Conservation (phyloP, 768 basidiomycete genomes). For the Rhodotorula graminis region DNA sequence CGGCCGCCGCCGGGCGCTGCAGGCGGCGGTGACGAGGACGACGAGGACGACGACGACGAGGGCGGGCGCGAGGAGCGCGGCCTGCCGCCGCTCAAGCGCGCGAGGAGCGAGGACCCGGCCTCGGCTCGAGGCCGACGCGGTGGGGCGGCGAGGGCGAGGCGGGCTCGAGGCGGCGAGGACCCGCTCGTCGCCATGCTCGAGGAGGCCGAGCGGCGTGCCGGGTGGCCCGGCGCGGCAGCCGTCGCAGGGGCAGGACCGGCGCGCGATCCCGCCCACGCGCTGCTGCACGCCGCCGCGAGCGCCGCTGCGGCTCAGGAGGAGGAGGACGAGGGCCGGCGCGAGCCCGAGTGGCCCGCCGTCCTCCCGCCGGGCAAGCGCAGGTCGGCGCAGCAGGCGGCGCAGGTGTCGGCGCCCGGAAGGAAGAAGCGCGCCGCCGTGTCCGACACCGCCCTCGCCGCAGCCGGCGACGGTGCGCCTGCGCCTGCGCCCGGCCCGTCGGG, state of each 20-base stretch:
- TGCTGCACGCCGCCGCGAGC: background rate
- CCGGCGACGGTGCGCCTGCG: too few species aligned
- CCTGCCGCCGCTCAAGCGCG: background rate
- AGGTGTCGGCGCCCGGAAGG: too few species aligned
- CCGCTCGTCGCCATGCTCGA: slow-evolving; percentile 14
- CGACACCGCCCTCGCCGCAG: background rate
- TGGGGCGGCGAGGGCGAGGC: background rate
- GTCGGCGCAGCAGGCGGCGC: too few species aligned
- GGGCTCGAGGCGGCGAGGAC: background rate
- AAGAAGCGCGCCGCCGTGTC: background rate
- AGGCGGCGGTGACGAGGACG: background rate
- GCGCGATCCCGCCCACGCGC: background rate
- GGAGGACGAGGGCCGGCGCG: background rate
- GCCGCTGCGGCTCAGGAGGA: background rate
- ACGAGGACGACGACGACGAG: background rate
- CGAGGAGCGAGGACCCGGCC: background rate
- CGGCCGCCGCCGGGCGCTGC: background rate
- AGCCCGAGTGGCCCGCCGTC: too few species aligned
- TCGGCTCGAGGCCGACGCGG: background rate
- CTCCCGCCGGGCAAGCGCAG: too few species aligned
- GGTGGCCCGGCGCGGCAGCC: background rate
- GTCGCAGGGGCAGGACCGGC: too few species aligned
- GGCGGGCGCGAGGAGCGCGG: background rate
- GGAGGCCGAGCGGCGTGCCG: slow-evolving; percentile 16
- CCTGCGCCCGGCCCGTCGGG: background rate